Evolutionary conservation across 106 monocot genomes (phyloP), one percentile per base, ranked within the genome.

Genomic region (Dendrobium officinale): DNA sequence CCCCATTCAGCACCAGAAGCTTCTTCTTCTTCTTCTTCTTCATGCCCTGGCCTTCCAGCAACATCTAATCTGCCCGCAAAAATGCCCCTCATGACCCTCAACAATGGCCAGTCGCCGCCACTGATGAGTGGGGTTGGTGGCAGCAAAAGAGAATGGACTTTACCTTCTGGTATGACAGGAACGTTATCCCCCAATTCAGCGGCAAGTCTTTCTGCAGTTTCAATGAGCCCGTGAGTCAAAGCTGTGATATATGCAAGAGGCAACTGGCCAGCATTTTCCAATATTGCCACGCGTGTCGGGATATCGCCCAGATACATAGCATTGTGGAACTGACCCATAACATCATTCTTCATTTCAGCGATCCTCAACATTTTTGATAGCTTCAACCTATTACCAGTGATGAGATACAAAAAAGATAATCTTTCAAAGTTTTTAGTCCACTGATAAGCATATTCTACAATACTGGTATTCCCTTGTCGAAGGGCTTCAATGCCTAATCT

Each of bases 81-180:
- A 51, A 91, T 83, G 51, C 91, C 91, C 75, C 67, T 86, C 91
- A 91, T 86, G 42, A 86, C 91, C 61, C 91, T 88, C 77, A 91
- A 81, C 56, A 91, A 80, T 27, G 88, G 91, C 88, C 88, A 88
- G 42, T 91, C 91, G 4, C 86, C 85, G 74, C 84, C 51, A 26
- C 84, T 79, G 55, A 86, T 29, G 0, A 88, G 78, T 18, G 91
- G 81, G 19, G 55, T 44, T 73, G 88, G 91, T 42, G 91, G 91
- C 76, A 91, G 73, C 47, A 91, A 72, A 61, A 91, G 91, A 75
- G 83, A 82, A 16, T 72, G 79, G 33, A 51, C 17, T 79, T 82
- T 88, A 1, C 61, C 79, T 77, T 85, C 54, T 19, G 91, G 91
- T 18, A 91, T 42, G 55, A 79, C 68, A 9, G 85, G 86, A 75